Evolutionary conservation across 805 yeast genomes (phyloP), one percentile per base, ranked within the genome.

Genomic region (Grigorovia humatica): DNA sequence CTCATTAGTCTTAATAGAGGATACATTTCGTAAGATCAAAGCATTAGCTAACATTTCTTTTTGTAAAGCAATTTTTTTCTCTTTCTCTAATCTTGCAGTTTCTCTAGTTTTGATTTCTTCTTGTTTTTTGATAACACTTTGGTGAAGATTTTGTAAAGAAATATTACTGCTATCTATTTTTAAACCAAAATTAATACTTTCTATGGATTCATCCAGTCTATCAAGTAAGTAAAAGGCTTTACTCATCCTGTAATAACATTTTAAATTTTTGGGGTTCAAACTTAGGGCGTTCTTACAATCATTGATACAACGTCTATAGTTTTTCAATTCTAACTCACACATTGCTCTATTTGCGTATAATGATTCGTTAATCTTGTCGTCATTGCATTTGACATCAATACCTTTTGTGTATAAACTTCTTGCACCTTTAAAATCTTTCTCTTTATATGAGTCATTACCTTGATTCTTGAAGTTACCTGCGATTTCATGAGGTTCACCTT

Each of bases 401-500:
- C 95, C 98, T 63, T 86, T 82, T 38, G 83, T 81, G 61, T 93
- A 93, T 61, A 74, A 83, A 51, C 80, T 84, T 44, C 87, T 73
- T 0, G 99, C 99, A 56, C 80, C 80, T 51, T 78, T 76, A 69
- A 78, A 93, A 59, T 82, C 80, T 59, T 83, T 87, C 9, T 72
- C 71, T 64, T 80, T 83, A 70, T 76, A 93, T 53, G 86, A 78
- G 15, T 88, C 97, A 66, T 95, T 93, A 6, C 99, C 99, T 64
- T 91, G 97, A 54, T 79, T 82, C 56, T 89, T 88, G 72, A 90
- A 93, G 62, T 89, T 90, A 23, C 79, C 75, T 4, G 97, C 97
- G 40, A 89, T 74, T 62, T 93, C 99, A 60, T 85, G 82, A 0
- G 97, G 96, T 56, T 88, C 96, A 46, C 98, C 99, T 48, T 93